Evolutionary conservation across 2,329 filamentous ascomycete species (phyloP), one percentile per base, ranked within the genome.

Genomic region (Massarina eburnea): DNA sequence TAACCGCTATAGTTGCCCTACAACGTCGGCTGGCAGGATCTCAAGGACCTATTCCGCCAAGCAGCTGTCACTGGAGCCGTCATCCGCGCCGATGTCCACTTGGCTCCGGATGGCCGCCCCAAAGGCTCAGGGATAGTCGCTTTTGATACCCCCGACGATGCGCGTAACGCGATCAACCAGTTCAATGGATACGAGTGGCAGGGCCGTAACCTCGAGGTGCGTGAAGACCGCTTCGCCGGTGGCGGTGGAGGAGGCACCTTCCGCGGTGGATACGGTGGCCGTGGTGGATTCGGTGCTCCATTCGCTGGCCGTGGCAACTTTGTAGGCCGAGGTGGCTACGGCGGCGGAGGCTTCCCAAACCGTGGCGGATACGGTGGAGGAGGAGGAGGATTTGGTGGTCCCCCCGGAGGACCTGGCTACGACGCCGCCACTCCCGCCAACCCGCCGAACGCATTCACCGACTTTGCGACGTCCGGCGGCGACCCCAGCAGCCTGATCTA

Each of bases 151-250:
- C 84, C 91, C 1, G 91, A 97, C 48, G 94, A 99, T 73, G 92
- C 94, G 33, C 89, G 91, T 57, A 96, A 91, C 66, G 94, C 94
- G 18, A 99, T 99, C 56, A 85, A 91, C 66, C 91, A 96, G 59
- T 99, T 97, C 79, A 96, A 97, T 68, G 94, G 94, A 48, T 97
- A 96, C 69, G 94, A 99, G 55, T 99, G 94, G 94, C 92, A 97
- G 71, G 94, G 94, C 9, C 88, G 94, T 47, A 77, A 85, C 41
- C 83, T 99, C 40, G 94, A 99, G 71, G 94, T 99, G 53, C 91
- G 94, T 52, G 92, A 97, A 73, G 94, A 99, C 67, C 88, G 94
- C 46, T 99, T 91, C 68, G 94, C 94, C 39, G 69, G 69, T 30
- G 71, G 70, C 18, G 69, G 70, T 19, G 66, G 69, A 36, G 63